phyloP scores from a whole-genome alignment of 768 basidiomycete species.

The Suillus weaverae region DNA sequence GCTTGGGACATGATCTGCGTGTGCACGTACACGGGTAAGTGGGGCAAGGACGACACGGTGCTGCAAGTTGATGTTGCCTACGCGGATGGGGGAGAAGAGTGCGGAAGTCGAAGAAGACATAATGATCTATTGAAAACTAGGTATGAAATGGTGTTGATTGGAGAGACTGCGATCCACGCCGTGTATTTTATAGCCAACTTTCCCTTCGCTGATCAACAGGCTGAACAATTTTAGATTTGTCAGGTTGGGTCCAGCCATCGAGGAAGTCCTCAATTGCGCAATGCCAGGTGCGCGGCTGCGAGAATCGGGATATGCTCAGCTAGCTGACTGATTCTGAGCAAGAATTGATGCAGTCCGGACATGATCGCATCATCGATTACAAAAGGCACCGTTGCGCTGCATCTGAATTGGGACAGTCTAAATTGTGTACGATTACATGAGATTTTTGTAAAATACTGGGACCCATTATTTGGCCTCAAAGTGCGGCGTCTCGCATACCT shows the following conservation, averaged over 20 bases:
- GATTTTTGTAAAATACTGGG: no score
- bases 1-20: slow-evolving; percentile 35
- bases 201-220: not conserved
- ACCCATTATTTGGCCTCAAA: no score
- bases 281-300: no score
- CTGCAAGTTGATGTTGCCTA: slow-evolving; percentile 42
- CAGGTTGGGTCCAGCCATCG: not conserved
- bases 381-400: no score
- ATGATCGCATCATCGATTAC: no score
- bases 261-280: no score
- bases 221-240: not conserved
- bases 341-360: no score
- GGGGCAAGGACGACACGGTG: slow-evolving; percentile 59
- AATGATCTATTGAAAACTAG: not conserved
- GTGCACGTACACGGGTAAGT: slow-evolving; percentile 46
- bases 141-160: not conserved
- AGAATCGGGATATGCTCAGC: no score
- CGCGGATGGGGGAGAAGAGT: slow-evolving; percentile 48
- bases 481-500: no score
- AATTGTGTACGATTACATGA: no score
- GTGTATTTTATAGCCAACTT: not conserved
- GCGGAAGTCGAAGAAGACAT: not conserved
- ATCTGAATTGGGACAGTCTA: no score
- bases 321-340: no score
- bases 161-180: not conserved